phyloP scores from a whole-genome alignment of 306 rosid genomes.

The Cicer chorassanicum region DNA sequence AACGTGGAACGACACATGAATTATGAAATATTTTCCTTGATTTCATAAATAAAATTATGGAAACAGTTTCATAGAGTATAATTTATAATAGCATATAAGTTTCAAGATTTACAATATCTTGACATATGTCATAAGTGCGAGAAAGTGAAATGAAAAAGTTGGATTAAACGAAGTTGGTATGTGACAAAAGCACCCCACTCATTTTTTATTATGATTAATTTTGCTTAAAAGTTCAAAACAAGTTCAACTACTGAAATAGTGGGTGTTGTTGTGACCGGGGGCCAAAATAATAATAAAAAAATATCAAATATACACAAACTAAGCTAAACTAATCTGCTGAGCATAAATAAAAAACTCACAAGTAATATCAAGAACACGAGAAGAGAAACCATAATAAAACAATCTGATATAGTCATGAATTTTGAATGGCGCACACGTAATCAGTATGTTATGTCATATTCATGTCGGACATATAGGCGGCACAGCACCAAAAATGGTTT shows the following conservation, averaged over 20 bases:
- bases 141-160: slow-evolving; percentile 10
- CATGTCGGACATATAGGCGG: background rate
- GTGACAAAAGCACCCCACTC: background rate
- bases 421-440: background rate
- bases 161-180: background rate
- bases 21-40: background rate
- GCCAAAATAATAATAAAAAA: background rate
- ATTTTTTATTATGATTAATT: background rate
- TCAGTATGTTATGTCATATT: background rate
- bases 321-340: background rate
- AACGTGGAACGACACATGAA: background rate
- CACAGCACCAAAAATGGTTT: background rate
- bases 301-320: background rate
- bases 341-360: background rate
- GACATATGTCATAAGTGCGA: background rate
- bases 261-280: background rate
- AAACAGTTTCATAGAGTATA: background rate
- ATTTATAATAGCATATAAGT: slow-evolving; percentile 26
- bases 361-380: background rate
- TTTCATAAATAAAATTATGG: background rate
- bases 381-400: background rate
- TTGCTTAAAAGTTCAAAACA: slow-evolving; percentile 29
- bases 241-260: background rate
- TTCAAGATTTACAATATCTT: slow-evolving; percentile 7
- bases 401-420: background rate